Percentiles rank a stretch among this genome's conserved stretches.
phyloP scores from a whole-genome alignment of 1,284 basidiomycete species.

The Ustilago sp. region DNA sequence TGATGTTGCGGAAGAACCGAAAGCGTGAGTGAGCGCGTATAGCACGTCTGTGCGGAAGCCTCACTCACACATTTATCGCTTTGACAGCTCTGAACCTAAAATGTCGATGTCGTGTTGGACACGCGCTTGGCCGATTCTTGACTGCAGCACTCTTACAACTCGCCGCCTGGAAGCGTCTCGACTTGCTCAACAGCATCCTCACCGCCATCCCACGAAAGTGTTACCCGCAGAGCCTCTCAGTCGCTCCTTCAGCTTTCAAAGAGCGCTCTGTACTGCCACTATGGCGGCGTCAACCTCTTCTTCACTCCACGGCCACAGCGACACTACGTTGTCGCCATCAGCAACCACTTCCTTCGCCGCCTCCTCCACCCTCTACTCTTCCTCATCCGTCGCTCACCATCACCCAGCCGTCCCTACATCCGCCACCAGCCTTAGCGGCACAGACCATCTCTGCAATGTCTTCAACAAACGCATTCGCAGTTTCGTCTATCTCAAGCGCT shows the following conservation, averaged over 20 bases:
- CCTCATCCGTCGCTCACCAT: conserved; percentile 3
- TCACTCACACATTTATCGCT: neutral
- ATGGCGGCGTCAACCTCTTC: conserved; percentile 27
- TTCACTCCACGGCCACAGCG: conserved; percentile 7
- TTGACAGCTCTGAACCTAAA: neutral
- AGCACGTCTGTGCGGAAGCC: conserved; percentile 6
- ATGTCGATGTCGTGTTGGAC: neutral
- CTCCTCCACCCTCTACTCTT: conserved; percentile 20
- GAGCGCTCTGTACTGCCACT: neutral
- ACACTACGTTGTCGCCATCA: conserved; percentile 18
- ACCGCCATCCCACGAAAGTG: neutral
- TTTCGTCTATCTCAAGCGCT: conserved; percentile 46
- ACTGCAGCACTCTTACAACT: neutral
- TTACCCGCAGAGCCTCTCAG: neutral
- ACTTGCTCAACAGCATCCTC: neutral
- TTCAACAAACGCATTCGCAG: conserved; percentile 50
- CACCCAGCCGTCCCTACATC: neutral
- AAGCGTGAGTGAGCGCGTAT: neutral
- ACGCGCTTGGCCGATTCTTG: neutral
- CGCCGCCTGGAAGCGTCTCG: too few relatives aligned
- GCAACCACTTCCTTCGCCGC: conserved; percentile 15
- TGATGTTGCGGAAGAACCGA: neutral
- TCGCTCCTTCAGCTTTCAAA: neutral
- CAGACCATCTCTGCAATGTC: conserved; percentile 36
- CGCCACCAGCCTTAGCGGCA: conserved; percentile 17